These are phyloP conservation scores for Pleurotus sapidus DNA, from an alignment of 768 basidiomycete genomes.

Conservation along the genomic window DNA sequence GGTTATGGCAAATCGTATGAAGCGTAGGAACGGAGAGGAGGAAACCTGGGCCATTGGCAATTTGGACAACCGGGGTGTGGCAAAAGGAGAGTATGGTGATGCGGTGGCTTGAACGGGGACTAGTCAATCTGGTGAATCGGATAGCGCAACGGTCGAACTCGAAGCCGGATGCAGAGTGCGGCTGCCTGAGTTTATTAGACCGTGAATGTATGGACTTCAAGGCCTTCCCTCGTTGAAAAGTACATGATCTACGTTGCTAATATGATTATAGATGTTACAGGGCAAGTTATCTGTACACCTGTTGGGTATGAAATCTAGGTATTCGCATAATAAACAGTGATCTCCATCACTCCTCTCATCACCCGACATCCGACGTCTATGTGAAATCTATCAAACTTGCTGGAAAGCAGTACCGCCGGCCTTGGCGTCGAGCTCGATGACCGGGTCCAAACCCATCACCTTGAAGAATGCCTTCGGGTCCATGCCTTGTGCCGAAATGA, in stretches of 20 bases:
- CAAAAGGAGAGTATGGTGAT: conserved; percentile 57
- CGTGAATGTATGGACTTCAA: no score
- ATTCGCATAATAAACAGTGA: no score
- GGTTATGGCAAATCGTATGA: conserved; percentile 79
- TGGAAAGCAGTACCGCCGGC: conserved; percentile 61
- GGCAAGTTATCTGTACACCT: no score
- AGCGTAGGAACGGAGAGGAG: conserved; percentile 10
- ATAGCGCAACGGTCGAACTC: background rate
- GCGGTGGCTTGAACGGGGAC: conserved; percentile 54
- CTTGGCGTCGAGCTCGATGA: conserved; percentile 49
- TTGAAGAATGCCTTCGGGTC: conserved; percentile 77
- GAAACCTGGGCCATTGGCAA: conserved; percentile 49
- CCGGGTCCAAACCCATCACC: conserved; percentile 63
- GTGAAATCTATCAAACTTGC: background rate
- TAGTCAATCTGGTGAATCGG: conserved; percentile 29
- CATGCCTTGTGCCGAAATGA: conserved; percentile 57
- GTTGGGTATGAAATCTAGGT: no score
- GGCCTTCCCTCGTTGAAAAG: no score
- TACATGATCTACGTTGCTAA: no score
- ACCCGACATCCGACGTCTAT: no score
- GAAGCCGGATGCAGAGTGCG: no score
- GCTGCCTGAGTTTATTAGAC: no score
- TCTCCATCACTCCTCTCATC: no score
- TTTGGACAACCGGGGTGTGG: conserved; percentile 77
- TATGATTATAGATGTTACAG: no score